A percentile compares a stretch with the other conserved stretches of the same genome.
Conservation (phyloP, 495 filamentous ascomycete species). For the Hamigera avellanea region DNA sequence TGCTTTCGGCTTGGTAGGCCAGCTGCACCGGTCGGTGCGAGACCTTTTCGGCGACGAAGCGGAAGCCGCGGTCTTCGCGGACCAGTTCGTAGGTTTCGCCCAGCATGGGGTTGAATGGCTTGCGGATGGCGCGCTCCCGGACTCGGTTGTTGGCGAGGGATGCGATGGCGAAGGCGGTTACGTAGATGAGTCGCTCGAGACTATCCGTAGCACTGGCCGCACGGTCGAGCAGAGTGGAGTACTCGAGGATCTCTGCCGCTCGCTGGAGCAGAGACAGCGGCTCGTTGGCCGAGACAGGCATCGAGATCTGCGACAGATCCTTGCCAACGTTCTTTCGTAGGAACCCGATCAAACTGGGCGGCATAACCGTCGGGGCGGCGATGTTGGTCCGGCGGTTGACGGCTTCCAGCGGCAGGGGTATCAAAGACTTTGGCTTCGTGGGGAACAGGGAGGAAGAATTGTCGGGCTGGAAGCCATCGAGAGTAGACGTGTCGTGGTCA, state of each 20-base stretch:
- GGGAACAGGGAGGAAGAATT: constrained; percentile 53
- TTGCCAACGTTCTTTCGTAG: constrained; percentile 97
- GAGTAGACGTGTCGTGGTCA: constrained; percentile 22
- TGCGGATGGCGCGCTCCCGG: constrained; percentile 85
- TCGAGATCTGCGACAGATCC: constrained; percentile 87
- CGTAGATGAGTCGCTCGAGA: constrained; percentile 63
- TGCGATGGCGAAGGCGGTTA: constrained; percentile 85
- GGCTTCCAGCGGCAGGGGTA: constrained; percentile 61
- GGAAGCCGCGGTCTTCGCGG: constrained; percentile 77
- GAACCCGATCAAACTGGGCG: constrained; percentile 86
- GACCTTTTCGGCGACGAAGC: constrained; percentile 87
- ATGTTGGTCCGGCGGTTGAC: constrained; percentile 63
- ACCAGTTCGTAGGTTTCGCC: constrained; percentile 94
- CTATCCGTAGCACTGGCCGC: constrained; percentile 47
- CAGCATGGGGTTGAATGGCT: constrained; percentile 96
- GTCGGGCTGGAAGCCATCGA: constrained; percentile 24
- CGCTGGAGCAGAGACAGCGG: constrained; percentile 82
- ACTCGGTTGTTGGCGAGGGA: constrained; percentile 66
- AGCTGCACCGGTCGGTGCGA: constrained; percentile 83
- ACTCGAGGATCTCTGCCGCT: constrained; percentile 79
- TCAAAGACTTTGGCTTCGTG: constrained; percentile 55
- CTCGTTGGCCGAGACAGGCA: constrained; percentile 96
- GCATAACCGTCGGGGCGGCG: constrained; percentile 55
- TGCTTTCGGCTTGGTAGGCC: constrained; percentile 82
- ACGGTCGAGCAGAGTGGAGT: constrained; percentile 69